Evolutionary conservation across 1,139 yeast species (phyloP).

Genomic region (Hyphopichia buzzinii): DNA sequence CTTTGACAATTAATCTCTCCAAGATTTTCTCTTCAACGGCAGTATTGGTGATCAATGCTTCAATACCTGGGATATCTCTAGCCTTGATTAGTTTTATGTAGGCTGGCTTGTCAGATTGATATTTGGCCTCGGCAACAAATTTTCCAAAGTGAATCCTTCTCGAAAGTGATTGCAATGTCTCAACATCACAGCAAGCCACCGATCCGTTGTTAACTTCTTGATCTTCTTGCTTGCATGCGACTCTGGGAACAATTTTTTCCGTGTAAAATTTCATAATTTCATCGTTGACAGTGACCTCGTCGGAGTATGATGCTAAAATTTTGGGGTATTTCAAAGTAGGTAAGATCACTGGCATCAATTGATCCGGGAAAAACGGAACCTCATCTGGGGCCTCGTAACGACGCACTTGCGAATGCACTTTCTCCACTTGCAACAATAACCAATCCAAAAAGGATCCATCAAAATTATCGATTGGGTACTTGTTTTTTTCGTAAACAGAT

Average conservation of each 20-base stretch:
- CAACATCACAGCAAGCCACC: slow-evolving; percentile 81
- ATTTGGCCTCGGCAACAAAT: slow-evolving; percentile 96
- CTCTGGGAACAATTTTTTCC: slow-evolving; percentile 66
- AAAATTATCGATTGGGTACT: slow-evolving; percentile 62
- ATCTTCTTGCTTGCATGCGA: slow-evolving; percentile 69
- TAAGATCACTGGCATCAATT: slow-evolving; percentile 63
- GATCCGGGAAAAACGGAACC: slow-evolving; percentile 80
- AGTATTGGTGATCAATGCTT: slow-evolving; percentile 76
- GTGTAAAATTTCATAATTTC: slow-evolving; percentile 69
- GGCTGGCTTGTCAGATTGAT: slow-evolving; percentile 59
- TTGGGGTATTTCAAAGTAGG: slow-evolving; percentile 81
- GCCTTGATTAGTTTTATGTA: slow-evolving; percentile 65
- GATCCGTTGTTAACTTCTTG: slow-evolving; percentile 87
- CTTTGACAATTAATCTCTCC: slow-evolving; percentile 74
- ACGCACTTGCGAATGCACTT: slow-evolving; percentile 78
- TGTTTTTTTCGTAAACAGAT: slow-evolving; percentile 64
- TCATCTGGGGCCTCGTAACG: slow-evolving; percentile 96
- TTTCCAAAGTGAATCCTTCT: slow-evolving; percentile 95
- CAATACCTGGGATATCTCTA: slow-evolving; percentile 70
- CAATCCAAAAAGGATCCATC: slow-evolving; percentile 86
- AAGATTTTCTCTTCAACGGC: slow-evolving; percentile 85
- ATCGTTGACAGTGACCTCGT: slow-evolving; percentile 73
- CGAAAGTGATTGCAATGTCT: slow-evolving; percentile 82
- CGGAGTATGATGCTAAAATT: slow-evolving; percentile 68
- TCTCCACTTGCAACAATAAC: slow-evolving; percentile 75